Percentiles rank a stretch among this genome's conserved stretches.
These are phyloP conservation scores for Cytospora piceae DNA, from an alignment of 2,329 filamentous ascomycete genomes.

Conservation along the genomic window DNA sequence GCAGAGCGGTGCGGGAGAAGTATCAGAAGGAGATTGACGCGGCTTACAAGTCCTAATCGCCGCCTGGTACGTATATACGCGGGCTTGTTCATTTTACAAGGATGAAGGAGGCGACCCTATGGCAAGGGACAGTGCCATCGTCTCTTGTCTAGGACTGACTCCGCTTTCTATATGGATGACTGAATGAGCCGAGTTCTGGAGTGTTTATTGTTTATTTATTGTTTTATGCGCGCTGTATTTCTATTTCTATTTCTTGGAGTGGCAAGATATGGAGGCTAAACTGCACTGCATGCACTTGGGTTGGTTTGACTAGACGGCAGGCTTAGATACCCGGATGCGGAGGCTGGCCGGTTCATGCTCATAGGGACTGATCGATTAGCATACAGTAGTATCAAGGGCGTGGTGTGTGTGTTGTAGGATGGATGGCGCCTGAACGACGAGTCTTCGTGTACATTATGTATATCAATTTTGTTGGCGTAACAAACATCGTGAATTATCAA, in stretches of 20 bases:
- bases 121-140: background rate
- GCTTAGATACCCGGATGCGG: background rate
- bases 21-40: constrained; percentile 58
- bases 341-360: background rate
- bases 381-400: background rate
- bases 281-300: too few relatives aligned
- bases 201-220: background rate
- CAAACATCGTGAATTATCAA: background rate
- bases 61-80: background rate
- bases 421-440: background rate
- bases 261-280: background rate
- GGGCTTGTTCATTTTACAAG: background rate
- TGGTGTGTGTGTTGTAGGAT: background rate
- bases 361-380: background rate
- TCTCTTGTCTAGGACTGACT: background rate
- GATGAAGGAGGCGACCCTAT: background rate
- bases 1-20: constrained; percentile 53
- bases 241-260: background rate
- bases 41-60: constrained; percentile 38
- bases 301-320: background rate
- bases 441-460: background rate
- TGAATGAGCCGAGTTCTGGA: background rate
- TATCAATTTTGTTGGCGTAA: too few relatives aligned
- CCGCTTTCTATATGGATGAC: background rate
- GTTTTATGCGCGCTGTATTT: background rate